Base-by-base conservation (phyloP, 768 basidiomycete species). In the Baorangia bicolor region DNA sequence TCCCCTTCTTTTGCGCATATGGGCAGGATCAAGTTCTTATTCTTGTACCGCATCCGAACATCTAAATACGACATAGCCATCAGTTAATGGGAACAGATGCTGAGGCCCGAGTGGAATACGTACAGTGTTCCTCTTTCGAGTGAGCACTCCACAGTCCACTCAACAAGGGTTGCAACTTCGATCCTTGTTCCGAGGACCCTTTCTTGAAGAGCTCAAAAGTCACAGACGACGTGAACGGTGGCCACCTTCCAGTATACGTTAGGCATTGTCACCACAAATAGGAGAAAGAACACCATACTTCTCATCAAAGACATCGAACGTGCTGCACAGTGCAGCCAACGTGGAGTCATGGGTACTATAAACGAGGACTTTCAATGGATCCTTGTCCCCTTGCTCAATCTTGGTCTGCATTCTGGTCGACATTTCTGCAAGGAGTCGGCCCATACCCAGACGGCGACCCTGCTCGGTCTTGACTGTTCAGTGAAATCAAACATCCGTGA, bases 1-100 rank as follows among this genome's bases (percentile, higher is more conserved):
- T 88, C 80, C 5, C 86, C 87, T 43, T 80, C 74, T 7, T 78
- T 79, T 2, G 84, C 81, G 59, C 90, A 92, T 14, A 83, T 55
- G 0, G 90, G 89, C 6, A 91, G 73, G 3, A 73, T 47, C 73
- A 90, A 70, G 61, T 80, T 81, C 55, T 77, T 77, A 73, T 88
- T 88, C 71, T 89, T 85, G 64, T 90, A 88, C 25, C 89, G 81
- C 80, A 89, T 83, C n/a, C 90, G 82, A 43, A 92, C 75, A 63
- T 79, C 86, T 87, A 57, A 38, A 55, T 46, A 23, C 14, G 34
- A 33, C 13, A 25, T 14, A 1, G 3, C 31, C 20, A 20, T 47
- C 49, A 49, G n/a, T n/a, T n/a, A 49, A 14, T 16, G 30, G 20
- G 45, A 43, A 30, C 5, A 27, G 4, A 4, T 33, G 25, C 16